Percentiles rank a stretch among this genome's conserved stretches.
These are phyloP conservation scores for Geosmithia morbida DNA, from an alignment of 2,329 filamentous ascomycete species.

Conservation along the genomic window DNA sequence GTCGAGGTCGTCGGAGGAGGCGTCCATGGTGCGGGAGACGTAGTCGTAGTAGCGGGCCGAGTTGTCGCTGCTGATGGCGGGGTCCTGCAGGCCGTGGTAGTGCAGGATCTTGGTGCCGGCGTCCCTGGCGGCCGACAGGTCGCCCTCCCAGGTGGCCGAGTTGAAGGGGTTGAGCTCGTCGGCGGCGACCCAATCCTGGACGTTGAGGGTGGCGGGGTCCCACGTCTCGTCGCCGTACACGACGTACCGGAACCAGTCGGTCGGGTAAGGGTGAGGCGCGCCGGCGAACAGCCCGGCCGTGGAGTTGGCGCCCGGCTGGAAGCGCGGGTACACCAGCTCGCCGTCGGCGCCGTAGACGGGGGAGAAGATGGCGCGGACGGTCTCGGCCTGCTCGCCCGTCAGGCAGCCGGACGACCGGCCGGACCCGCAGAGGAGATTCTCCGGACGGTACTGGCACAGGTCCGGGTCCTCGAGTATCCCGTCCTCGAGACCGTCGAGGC, in stretches of 20 bases:
- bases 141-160: conserved; percentile 18
- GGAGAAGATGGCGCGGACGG: conserved; percentile 20
- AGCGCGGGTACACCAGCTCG: conserved; percentile 22
- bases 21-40: conserved; percentile 8
- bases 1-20: conserved; percentile 16
- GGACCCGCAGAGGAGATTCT: conserved; percentile 21
- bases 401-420: conserved; percentile 12
- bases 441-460: conserved; percentile 26
- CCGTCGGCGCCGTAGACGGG: conserved; percentile 19
- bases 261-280: conserved; percentile 9
- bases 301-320: conserved; percentile 32
- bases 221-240: conserved; percentile 23
- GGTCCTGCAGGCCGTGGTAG: conserved; percentile 26
- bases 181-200: conserved; percentile 27
- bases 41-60: conserved; percentile 5
- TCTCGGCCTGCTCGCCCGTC: conserved; percentile 11
- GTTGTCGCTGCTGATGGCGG: conserved; percentile 17
- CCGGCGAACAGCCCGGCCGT: conserved; percentile 12
- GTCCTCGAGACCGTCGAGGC: conserved; percentile 30
- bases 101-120: conserved; percentile 25
- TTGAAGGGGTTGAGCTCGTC: conserved; percentile 17
- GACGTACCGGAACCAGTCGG: conserved; percentile 23
- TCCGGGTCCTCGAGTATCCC: conserved; percentile 29
- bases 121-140: conserved; percentile 18
- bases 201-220: conserved; percentile 20